Conservation (phyloP, 768 basidiomycete genomes). For the Guyanaporus albipodus region DNA sequence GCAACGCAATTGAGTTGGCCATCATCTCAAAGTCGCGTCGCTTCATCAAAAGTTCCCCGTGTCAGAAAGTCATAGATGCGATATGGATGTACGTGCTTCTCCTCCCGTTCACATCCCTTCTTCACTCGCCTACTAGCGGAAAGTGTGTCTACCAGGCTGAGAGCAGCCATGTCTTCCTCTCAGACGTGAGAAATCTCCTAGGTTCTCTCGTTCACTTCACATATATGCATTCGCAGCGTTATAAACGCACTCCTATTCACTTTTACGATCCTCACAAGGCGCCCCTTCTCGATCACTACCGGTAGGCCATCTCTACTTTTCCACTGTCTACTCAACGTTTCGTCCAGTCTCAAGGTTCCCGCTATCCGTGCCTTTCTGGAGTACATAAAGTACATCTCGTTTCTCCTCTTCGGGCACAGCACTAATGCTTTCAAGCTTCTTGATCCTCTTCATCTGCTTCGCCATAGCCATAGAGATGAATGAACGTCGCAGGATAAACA, state of each 20-base stretch:
- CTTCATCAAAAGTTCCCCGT: constrained; percentile 86
- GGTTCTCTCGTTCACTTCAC: background rate
- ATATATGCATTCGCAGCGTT: constrained; percentile 58
- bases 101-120: background rate
- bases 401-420: background rate
- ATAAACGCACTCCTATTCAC: constrained; percentile 87
- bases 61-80: constrained; percentile 84
- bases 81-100: constrained; percentile 63
- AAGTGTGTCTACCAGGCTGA: constrained; percentile 89
- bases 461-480: constrained; percentile 76
- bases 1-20: constrained; percentile 92
- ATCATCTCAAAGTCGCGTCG: constrained; percentile 82
- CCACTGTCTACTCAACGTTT: background rate
- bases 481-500: constrained; percentile 57
- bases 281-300: constrained; percentile 91
- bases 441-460: constrained; percentile 76
- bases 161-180: constrained; percentile 84
- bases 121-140: constrained; percentile 48
- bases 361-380: constrained; percentile 88
- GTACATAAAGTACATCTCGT: constrained; percentile 64
- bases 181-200: constrained; percentile 57
- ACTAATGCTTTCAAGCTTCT: constrained; percentile 45
- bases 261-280: constrained; percentile 95
- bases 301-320: constrained; percentile 43
- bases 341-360: constrained; percentile 82